Percentiles rank a stretch among this genome's conserved stretches.
Conservation (phyloP, 1,284 basidiomycete species). For the Trichosporon ovoides region DNA sequence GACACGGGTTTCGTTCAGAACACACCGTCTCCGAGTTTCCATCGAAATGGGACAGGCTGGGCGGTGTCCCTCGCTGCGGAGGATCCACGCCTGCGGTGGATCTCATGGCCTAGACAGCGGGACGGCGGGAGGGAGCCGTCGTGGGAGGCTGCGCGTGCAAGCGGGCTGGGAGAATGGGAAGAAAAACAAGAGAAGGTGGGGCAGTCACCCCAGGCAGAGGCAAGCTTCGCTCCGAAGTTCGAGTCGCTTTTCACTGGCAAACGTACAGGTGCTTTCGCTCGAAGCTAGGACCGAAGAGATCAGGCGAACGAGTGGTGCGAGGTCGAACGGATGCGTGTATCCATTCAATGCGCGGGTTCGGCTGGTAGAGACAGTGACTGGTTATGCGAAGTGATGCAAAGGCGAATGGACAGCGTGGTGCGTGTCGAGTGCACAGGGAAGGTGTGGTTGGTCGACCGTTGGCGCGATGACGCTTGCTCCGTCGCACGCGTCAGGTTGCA, state of each 20-base stretch:
- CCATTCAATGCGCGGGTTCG: not conserved
- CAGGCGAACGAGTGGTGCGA: not conserved
- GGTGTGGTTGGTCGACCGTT: too few species aligned
- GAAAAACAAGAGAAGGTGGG: not conserved
- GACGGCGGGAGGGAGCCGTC: too few species aligned
- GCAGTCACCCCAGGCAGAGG: slow-evolving; percentile 4
- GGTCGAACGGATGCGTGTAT: not conserved
- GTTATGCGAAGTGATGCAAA: not conserved
- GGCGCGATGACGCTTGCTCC: too few species aligned
- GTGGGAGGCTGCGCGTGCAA: not conserved
- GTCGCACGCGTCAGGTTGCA: too few species aligned
- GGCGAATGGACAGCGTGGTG: not conserved
- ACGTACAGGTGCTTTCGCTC: slow-evolving; percentile 3
- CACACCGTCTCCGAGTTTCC: not conserved
- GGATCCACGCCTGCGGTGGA: not conserved
- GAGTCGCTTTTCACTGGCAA: too few species aligned
- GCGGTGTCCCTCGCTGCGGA: not conserved
- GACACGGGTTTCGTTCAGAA: not conserved
- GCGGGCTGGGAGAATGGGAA: not conserved
- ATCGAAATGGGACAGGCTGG: not conserved
- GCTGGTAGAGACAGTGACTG: not conserved
- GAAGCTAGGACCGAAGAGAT: not conserved
- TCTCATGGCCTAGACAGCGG: not conserved
- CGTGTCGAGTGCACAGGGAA: too few species aligned
- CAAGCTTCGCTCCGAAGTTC: not conserved